Evolutionary conservation across 805 yeast genomes (phyloP), one percentile per base, ranked within the genome.

Genomic region (Suhomyces vadensis): DNA sequence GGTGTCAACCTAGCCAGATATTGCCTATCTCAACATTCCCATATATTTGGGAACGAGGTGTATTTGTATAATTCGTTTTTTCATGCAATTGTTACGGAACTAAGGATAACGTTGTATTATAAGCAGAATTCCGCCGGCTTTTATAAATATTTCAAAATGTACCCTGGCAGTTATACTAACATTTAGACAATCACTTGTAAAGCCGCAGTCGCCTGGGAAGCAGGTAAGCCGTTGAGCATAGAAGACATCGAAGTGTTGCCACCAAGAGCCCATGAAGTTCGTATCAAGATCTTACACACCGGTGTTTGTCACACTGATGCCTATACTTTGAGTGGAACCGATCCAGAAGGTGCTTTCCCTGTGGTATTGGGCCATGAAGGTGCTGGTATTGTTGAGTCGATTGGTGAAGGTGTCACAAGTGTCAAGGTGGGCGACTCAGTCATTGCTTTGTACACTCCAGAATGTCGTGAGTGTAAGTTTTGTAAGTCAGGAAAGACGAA

Each of bases 291-390:
- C 46, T 75, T 75, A 41, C 78, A 86, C 73, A 87, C 97, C 23
- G 99, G 97, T 64, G 96, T 94, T 31, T 94, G 99, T 69, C 99
- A 94, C 74, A 94, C 99, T 26, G 99, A 94, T 65, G 97, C 97
- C 31, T 94, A 85, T 76, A 92, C 98, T 8, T 77, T 94, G 54
- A 84, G 95, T 39, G 99, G 99, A 48, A 78, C 74, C 45, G 99
- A 94, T 67, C 94, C 98, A 43, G 99, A 94, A 72, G 99, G 98
- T 57, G 87, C 85, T 10, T 90, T 90, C 79, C 98, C 98, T 13
- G 85, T 83, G 14, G 73, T 94, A 49, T 77, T 95, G 58, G 99
- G 99, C 50, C 99, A 94, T 70, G 99, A 94, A 70, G 97, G 97
- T 70, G 96, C 97, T 31, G 99, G 99, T 61, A 75, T 88, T 50